phyloP scores from a whole-genome alignment of 805 yeast species.

The Yarrowia hollandica region DNA sequence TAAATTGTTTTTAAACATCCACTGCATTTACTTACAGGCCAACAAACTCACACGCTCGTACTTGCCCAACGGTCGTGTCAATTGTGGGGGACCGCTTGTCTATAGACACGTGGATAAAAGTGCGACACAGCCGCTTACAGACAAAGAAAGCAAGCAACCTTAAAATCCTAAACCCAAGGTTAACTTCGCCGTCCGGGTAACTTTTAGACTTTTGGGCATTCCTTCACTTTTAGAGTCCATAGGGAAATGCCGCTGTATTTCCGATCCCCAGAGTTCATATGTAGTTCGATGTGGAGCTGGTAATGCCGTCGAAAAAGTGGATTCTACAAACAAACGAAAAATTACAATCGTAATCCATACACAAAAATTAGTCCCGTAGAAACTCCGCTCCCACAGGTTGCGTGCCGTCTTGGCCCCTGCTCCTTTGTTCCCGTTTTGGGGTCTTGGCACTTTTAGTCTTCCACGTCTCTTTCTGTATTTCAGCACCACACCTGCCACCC shows the following conservation, averaged over 20 bases:
- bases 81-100: too few relatives aligned
- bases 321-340: too few relatives aligned
- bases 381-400: constrained; percentile 25
- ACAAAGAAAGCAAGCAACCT: neutral
- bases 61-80: too few relatives aligned
- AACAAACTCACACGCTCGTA: too few relatives aligned
- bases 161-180: neutral
- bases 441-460: constrained; percentile 25
- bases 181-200: constrained; percentile 25
- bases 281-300: neutral
- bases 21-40: too few relatives aligned
- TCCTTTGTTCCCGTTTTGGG: constrained; percentile 27
- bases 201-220: constrained; percentile 8
- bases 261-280: constrained; percentile 13
- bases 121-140: constrained; percentile 26
- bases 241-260: constrained; percentile 20
- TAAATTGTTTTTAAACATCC: too few relatives aligned
- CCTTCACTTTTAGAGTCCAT: constrained; percentile 13
- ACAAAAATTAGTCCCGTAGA: neutral
- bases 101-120: constrained; percentile 24
- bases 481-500: constrained; percentile 29
- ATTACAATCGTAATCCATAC: too few relatives aligned
- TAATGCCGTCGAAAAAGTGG: too few relatives aligned
- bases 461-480: constrained; percentile 21
- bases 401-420: constrained; percentile 28